A percentile compares a stretch with the other conserved stretches of the same genome.
Conservation (phyloP, 2,329 filamentous ascomycete species). For the Colletotrichum destructivum region DNA sequence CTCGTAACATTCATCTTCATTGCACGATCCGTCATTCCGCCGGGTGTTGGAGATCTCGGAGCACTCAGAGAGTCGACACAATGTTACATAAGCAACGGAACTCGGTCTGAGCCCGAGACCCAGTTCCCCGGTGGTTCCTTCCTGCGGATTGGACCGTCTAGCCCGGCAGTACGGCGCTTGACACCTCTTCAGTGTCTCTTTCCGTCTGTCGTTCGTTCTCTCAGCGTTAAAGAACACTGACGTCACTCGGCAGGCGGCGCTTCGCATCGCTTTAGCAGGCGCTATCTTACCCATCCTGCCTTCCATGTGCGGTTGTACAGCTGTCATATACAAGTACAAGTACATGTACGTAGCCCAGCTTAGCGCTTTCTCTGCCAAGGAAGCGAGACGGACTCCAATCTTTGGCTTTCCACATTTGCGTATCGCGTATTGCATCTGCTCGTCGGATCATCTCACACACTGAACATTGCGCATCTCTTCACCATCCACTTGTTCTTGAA, state of each 20-base stretch:
- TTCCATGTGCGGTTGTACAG: conserved; percentile 1
- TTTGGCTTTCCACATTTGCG: background rate
- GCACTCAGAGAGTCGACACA: background rate
- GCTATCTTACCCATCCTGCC: background rate
- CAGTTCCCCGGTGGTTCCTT: conserved; percentile 6
- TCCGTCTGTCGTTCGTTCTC: background rate
- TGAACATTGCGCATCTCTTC: too few species aligned
- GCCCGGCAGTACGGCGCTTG: background rate
- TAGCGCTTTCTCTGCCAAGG: conserved; percentile 19
- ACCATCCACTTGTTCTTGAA: background rate
- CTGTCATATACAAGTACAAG: background rate
- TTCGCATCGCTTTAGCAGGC: background rate
- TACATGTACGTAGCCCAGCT: conserved; percentile 9
- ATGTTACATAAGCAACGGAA: too few species aligned
- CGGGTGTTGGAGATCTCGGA: background rate
- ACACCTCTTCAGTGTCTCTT: background rate
- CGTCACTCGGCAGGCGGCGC: conserved; percentile 35
- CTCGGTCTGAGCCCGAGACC: background rate
- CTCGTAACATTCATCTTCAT: too few species aligned
- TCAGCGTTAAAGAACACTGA: conserved; percentile 15
- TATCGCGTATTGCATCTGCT: background rate
- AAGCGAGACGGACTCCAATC: background rate
- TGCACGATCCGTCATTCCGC: background rate
- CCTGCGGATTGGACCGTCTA: background rate
- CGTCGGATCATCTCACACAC: background rate